Evolutionary conservation across 176 grass and related monocot genomes (phyloP).

Genomic region (Stipa capillata): DNA sequence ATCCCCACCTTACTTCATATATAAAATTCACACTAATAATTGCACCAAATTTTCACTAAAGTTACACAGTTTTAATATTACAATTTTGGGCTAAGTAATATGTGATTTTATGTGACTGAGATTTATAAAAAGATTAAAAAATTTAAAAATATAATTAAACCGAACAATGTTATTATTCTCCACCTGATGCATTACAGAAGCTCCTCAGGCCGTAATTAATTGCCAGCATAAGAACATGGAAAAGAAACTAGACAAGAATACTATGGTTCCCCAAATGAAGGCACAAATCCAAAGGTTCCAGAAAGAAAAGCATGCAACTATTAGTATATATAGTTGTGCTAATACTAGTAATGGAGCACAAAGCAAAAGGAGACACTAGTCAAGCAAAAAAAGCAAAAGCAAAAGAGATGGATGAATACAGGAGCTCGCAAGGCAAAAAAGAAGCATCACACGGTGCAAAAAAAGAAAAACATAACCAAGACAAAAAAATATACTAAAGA

Average conservation of each 20-base stretch:
- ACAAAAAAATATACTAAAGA: too few species aligned
- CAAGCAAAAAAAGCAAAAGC: constrained; percentile 29
- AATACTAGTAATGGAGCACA: constrained; percentile 4
- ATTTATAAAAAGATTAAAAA: too few species aligned
- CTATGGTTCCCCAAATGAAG: not conserved
- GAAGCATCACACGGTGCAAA: not conserved
- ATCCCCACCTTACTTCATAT: too few species aligned
- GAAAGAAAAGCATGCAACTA: not conserved
- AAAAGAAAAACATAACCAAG: not conserved
- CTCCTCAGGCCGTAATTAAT: too few species aligned
- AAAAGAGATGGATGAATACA: constrained; percentile 2
- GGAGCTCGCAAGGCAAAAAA: not conserved
- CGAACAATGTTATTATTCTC: not conserved
- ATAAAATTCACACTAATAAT: too few species aligned
- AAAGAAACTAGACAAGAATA: not conserved
- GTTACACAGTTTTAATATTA: too few species aligned
- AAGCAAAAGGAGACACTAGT: constrained; percentile 30
- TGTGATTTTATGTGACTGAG: too few species aligned
- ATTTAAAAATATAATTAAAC: too few species aligned
- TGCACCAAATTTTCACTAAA: too few species aligned
- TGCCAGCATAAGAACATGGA: not conserved
- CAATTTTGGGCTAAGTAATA: too few species aligned
- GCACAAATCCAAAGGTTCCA: not conserved
- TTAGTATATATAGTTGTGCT: too few species aligned
- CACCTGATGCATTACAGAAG: too few species aligned